These are phyloP conservation scores for Pseudogymnoascus sp. DNA, from an alignment of 2,329 filamentous ascomycete species.

Conservation along the genomic window DNA sequence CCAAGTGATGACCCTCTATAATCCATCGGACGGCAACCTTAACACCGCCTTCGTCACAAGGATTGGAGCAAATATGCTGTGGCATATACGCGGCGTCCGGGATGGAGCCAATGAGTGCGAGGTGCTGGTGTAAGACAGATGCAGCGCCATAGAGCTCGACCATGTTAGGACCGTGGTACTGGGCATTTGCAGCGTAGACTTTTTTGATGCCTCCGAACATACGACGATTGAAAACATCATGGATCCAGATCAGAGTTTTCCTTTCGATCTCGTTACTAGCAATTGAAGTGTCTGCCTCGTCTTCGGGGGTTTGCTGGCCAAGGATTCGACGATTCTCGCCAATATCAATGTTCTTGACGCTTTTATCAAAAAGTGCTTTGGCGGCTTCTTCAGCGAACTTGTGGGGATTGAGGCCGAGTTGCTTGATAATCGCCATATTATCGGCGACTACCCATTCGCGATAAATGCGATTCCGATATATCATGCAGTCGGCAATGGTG, in stretches of 20 bases:
- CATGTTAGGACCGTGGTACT: conserved; percentile 10
- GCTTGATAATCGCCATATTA: conserved; percentile 11
- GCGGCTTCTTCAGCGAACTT: background rate
- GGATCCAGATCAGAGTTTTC: background rate
- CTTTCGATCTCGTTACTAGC: conserved; percentile 4
- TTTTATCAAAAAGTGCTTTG: conserved; percentile 2
- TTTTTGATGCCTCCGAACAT: conserved; percentile 6
- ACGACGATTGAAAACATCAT: conserved; percentile 2
- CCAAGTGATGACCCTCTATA: conserved; percentile 7
- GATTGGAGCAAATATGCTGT: conserved; percentile 8
- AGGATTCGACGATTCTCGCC: conserved; percentile 9
- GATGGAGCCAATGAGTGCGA: background rate
- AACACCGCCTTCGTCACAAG: conserved; percentile 8
- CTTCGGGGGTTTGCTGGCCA: background rate
- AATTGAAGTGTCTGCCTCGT: conserved; percentile 1
- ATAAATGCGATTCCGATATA: conserved; percentile 11
- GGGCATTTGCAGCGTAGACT: background rate
- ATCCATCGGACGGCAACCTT: conserved; percentile 9
- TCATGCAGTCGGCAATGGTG: conserved; percentile 14
- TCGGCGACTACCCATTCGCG: conserved; percentile 13
- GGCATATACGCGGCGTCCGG: conserved; percentile 6
- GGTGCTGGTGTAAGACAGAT: conserved; percentile 7
- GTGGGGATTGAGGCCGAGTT: conserved; percentile 4
- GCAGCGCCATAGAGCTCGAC: conserved; percentile 8
- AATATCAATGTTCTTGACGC: conserved; percentile 1